Conservation (phyloP, 1,284 basidiomycete species). For the Microbotryum silenes-acaulis region DNA sequence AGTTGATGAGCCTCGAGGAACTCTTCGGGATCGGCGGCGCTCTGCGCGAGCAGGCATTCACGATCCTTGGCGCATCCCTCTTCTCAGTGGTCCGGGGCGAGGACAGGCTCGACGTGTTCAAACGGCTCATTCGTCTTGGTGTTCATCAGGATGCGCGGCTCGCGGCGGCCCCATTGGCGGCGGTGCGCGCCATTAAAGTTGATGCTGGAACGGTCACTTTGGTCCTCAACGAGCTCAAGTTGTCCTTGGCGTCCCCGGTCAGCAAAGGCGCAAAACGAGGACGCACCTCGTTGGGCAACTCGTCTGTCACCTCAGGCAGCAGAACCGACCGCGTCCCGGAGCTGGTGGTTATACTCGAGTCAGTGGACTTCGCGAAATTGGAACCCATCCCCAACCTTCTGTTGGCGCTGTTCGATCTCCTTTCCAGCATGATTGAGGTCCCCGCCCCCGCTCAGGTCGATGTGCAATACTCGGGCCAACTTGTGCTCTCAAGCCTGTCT, state of each 20-base stretch:
- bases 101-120: slow-evolving; percentile 22
- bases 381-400: slow-evolving; percentile 20
- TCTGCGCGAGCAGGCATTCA: slow-evolving; percentile 20
- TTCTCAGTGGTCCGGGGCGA: slow-evolving; percentile 20
- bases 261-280: slow-evolving; percentile 28
- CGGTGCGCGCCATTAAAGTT: slow-evolving; percentile 12
- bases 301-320: neutral
- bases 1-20: slow-evolving; percentile 10
- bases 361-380: slow-evolving; percentile 21
- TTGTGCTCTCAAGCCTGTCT: slow-evolving; percentile 13
- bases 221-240: slow-evolving; percentile 20
- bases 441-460: slow-evolving; percentile 21
- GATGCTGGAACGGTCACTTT: slow-evolving; percentile 26
- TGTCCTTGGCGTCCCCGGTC: slow-evolving; percentile 11
- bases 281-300: slow-evolving; percentile 16
- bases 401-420: slow-evolving; percentile 26
- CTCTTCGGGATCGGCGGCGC: slow-evolving; percentile 9
- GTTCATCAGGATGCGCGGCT: slow-evolving; percentile 15
- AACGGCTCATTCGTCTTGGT: slow-evolving; percentile 20
- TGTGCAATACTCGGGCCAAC: slow-evolving; percentile 27
- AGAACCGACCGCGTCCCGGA: slow-evolving; percentile 26
- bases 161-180: slow-evolving; percentile 17
- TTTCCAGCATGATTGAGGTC: slow-evolving; percentile 26
- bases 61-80: slow-evolving; percentile 5
- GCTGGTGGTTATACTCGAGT: slow-evolving; percentile 29